Percentiles rank a stretch among this genome's conserved stretches.
These are phyloP conservation scores for Globisporangium cystogenes DNA, from an alignment of 352 stramenopile genomes.

Conservation along the genomic window DNA sequence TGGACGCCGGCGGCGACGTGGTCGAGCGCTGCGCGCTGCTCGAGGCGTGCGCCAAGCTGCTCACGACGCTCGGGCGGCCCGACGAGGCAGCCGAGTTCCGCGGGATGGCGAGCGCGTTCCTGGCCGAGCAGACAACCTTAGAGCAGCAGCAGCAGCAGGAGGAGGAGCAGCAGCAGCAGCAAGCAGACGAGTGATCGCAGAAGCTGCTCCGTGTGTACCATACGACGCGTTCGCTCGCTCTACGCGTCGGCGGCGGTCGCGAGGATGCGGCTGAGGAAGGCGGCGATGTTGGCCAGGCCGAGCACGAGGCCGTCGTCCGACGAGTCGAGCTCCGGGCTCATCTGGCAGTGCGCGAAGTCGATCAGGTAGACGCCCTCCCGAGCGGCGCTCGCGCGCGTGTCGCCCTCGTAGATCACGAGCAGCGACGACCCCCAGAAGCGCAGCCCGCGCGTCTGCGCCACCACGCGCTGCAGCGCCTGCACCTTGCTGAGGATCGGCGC, in stretches of 20 bases:
- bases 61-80: constrained; percentile 58
- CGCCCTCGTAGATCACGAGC: constrained; percentile 73
- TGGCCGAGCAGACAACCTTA: constrained; percentile 8
- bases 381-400: constrained; percentile 18
- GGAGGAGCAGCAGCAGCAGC: background rate
- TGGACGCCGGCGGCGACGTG: constrained; percentile 33
- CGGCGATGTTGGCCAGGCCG: constrained; percentile 55
- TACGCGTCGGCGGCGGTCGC: background rate
- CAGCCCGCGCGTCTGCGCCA: constrained; percentile 40
- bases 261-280: constrained; percentile 35
- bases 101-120: constrained; percentile 47
- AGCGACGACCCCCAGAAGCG: constrained; percentile 75
- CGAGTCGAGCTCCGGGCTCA: constrained; percentile 37
- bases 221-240: background rate
- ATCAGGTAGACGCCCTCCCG: constrained; percentile 59
- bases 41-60: constrained; percentile 54
- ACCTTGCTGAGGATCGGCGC: constrained; percentile 38
- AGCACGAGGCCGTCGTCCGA: constrained; percentile 65
- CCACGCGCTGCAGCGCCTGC: constrained; percentile 29
- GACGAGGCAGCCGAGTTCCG: constrained; percentile 69
- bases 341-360: constrained; percentile 78
- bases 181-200: background rate
- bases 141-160: constrained; percentile 3
- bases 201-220: background rate
- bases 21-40: constrained; percentile 40